Base-by-base conservation (phyloP, 495 filamentous ascomycete species). In the Penicillium roqueforti region DNA sequence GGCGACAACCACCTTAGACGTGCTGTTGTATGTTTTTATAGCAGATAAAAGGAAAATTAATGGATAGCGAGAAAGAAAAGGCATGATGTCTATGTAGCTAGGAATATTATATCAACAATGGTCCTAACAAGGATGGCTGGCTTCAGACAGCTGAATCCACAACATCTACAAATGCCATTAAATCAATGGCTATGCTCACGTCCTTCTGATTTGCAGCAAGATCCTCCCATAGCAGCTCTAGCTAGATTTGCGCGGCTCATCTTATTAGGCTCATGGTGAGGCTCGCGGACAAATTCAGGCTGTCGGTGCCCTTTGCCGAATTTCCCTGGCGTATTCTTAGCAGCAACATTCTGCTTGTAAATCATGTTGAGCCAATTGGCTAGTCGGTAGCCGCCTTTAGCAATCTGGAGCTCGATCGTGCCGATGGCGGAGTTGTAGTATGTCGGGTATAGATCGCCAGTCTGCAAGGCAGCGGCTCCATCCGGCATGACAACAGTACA, bases 351-450 rank as follows among this genome's bases (percentile, higher is more conserved):
- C 1, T 50, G 43, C 4, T n/a, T 49, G 19, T 66, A 59, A 18
- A 66, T 61, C 58, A 54, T 6, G 28, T 66, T 66, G 19, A 66
- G 29, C 63, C 63, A 66, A 37, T 66, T 64, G 0, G 38, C 82
- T 77, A 88, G 64, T 20, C 87, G 79, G 58, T 84, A 91, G 10
- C 88, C 88, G 9, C 83, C 88, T 63, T 83, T 86, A 3, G 87
- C 88, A 60, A 96, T 79, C 68, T 88, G 82, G 56, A 82, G 55
- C 72, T 92, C 83, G 37, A 93, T 79, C 70, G 13, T 84, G 80
- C 16, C 72, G 73, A 41, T 85, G 71, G 61, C 84, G 87, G 70
- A 69, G 44, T 83, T 67, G 29, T 84, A 71, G 39, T 76, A 75
- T 14, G 58, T 57, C 6, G 75, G 49, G 36, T 79, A 80, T 45